Conservation (phyloP, 345 rosid genomes). For the Sisymbrium irio region DNA sequence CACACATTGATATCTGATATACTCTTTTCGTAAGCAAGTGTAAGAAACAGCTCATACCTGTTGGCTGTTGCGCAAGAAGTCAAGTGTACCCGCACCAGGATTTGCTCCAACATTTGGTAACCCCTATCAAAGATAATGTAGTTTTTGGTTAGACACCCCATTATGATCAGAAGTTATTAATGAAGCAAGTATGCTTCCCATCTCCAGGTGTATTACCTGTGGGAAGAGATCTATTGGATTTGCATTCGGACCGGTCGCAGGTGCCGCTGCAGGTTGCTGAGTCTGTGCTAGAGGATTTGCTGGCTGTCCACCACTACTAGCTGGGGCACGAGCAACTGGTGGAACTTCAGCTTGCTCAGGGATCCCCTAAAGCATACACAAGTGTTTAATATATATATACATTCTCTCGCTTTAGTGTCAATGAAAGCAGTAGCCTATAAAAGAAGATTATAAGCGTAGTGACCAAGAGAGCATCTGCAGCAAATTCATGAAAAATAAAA, state of each 20-base stretch:
- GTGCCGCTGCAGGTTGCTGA: conserved; percentile 51
- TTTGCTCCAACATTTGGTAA: conserved; percentile 75
- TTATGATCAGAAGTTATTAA: background rate
- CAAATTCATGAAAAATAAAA: background rate
- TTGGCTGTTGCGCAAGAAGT: conserved; percentile 82
- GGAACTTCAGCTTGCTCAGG: conserved; percentile 41
- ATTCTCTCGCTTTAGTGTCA: background rate
- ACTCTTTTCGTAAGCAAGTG: background rate
- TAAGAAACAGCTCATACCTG: conserved; percentile 47
- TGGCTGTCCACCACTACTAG: conserved; percentile 28
- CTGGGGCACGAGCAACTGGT: conserved; percentile 27
- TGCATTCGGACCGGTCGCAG: conserved; percentile 42
- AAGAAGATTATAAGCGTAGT: background rate
- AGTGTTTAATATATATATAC: background rate
- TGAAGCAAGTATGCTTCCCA: background rate
- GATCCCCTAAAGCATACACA: conserved; percentile 27
- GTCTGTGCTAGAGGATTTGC: conserved; percentile 38
- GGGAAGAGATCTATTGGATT: conserved; percentile 85
- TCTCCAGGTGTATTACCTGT: conserved; percentile 47
- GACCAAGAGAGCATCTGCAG: background rate
- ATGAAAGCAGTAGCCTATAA: background rate
- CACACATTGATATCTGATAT: background rate
- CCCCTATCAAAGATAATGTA: conserved; percentile 48
- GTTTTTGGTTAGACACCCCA: background rate
- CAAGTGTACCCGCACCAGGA: conserved; percentile 75